A percentile compares a stretch with the other conserved stretches of the same genome.
phyloP scores from a whole-genome alignment of 73 alveolate genomes.

The Paraurostyla sp. region DNA sequence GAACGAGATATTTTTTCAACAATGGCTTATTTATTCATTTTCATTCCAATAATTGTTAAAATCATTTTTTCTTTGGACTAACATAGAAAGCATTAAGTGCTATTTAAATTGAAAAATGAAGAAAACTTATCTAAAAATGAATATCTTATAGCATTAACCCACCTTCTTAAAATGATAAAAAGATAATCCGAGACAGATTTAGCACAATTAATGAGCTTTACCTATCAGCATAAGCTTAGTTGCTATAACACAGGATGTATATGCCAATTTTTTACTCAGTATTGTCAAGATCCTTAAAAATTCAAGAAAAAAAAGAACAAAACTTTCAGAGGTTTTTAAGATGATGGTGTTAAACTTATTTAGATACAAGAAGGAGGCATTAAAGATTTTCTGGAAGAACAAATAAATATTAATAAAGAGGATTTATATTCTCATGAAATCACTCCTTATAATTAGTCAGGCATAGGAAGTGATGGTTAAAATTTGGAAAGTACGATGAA shows the following conservation, averaged over 20 bases:
- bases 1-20: conserved; percentile 38
- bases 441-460: no score
- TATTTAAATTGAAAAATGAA: conserved; percentile 19
- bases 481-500: not conserved
- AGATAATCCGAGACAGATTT: conserved; percentile 49
- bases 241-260: conserved; percentile 37
- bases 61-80: not conserved
- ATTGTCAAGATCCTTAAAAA: conserved; percentile 8
- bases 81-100: conserved; percentile 25
- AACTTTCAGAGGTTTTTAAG: conserved; percentile 27
- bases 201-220: conserved; percentile 35
- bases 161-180: conserved; percentile 3
- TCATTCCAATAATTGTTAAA: conserved; percentile 32
- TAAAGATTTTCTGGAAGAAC: not conserved
- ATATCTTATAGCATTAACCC: conserved; percentile 22
- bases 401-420: not conserved
- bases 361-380: conserved; percentile 11
- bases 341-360: conserved; percentile 11
- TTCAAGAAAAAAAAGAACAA: conserved; percentile 25
- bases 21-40: not conserved
- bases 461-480: no score
- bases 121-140: conserved; percentile 12
- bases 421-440: no score
- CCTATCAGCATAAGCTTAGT: conserved; percentile 25
- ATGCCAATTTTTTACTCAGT: conserved; percentile 25